Conservation (phyloP, 805 yeast genomes). For the Saturnispora quitensis region DNA sequence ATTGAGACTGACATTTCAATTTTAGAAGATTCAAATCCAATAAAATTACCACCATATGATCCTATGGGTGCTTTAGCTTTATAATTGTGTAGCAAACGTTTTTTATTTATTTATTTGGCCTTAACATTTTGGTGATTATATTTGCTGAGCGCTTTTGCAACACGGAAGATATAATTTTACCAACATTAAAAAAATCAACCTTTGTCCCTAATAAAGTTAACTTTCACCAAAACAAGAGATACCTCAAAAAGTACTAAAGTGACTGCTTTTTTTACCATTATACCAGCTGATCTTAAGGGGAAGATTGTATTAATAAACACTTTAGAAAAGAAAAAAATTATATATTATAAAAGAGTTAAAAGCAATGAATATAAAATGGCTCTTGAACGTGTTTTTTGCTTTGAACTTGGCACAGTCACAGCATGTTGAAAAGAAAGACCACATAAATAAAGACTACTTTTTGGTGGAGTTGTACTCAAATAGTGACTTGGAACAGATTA, state of each 20-base stretch:
- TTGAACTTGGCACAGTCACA: background rate
- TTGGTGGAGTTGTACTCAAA: conserved; percentile 17
- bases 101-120: background rate
- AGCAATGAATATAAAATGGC: background rate
- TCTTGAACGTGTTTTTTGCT: background rate
- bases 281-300: background rate
- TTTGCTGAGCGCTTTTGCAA: background rate
- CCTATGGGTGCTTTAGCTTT: conserved; percentile 70
- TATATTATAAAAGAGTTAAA: too few species aligned
- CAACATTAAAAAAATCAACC: background rate
- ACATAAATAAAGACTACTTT: conserved; percentile 8
- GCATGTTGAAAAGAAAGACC: conserved; percentile 1
- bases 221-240: background rate
- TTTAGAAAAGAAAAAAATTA: background rate
- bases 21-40: conserved; percentile 36
- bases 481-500: conserved; percentile 23
- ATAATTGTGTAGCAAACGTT: background rate
- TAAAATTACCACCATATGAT: conserved; percentile 66
- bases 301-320: background rate
- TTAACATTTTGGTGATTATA: background rate
- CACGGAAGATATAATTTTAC: too few species aligned
- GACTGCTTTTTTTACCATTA: background rate
- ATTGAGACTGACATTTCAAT: conserved; percentile 17
- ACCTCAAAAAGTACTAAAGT: background rate
- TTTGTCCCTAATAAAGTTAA: background rate